phyloP scores from a whole-genome alignment of 306 rosid species.

The Fragaria vesca region DNA sequence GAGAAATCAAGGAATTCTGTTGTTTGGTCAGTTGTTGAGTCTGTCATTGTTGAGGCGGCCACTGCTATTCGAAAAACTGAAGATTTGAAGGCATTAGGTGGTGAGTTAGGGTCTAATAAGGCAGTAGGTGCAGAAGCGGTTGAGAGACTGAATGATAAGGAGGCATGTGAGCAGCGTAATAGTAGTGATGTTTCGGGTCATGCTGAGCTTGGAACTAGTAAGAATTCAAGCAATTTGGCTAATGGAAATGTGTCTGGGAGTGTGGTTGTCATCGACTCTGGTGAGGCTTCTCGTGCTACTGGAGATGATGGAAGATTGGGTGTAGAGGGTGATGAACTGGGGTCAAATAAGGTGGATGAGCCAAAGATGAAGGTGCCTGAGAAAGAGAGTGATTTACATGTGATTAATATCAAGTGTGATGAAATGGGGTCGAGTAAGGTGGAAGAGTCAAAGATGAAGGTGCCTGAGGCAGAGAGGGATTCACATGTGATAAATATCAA shows the following conservation, averaged over 20 bases:
- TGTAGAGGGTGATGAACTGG: slow-evolving; percentile 40
- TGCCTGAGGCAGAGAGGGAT: slow-evolving; percentile 44
- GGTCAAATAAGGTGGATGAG: slow-evolving; percentile 41
- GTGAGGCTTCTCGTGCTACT: slow-evolving; percentile 31
- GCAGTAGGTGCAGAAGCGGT: slow-evolving; percentile 25
- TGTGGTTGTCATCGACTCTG: slow-evolving; percentile 45
- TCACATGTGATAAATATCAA: slow-evolving; percentile 57
- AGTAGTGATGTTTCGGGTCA: slow-evolving; percentile 26
- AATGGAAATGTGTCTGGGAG: slow-evolving; percentile 45
- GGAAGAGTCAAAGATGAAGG: slow-evolving; percentile 39
- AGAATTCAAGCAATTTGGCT: slow-evolving; percentile 37
- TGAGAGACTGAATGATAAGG: slow-evolving; percentile 22
- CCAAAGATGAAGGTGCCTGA: slow-evolving; percentile 43
- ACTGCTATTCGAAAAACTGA: slow-evolving; percentile 26
- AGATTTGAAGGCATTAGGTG: slow-evolving; percentile 22
- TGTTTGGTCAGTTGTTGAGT: slow-evolving; percentile 45
- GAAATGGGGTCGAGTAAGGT: slow-evolving; percentile 44
- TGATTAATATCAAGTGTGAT: slow-evolving; percentile 54
- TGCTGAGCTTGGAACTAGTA: slow-evolving; percentile 44
- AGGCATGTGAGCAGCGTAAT: not conserved
- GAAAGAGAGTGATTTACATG: slow-evolving; percentile 42
- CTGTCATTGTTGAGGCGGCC: slow-evolving; percentile 25
- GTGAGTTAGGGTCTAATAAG: slow-evolving; percentile 36
- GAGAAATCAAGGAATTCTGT: slow-evolving; percentile 34
- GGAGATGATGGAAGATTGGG: slow-evolving; percentile 39